Base-by-base conservation (phyloP, 331 rosid species). In the Malus hybrid region DNA sequence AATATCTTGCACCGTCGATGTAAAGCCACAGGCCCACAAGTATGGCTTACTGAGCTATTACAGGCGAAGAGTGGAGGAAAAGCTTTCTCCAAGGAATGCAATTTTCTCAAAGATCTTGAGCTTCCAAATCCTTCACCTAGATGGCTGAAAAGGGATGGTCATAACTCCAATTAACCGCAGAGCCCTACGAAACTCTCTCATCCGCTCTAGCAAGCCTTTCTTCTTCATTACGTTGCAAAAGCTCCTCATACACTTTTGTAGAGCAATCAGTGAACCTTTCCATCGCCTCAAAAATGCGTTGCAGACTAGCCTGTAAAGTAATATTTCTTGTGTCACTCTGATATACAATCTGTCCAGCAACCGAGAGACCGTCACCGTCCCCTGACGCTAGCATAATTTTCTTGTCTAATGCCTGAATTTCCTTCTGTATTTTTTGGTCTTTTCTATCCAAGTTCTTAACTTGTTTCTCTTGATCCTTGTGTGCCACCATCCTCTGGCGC, bases 241-340 rank as follows among this genome's bases (percentile, higher is more conserved):
- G 86, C 77, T 89, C 97, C 80, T 90, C 93, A 6, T 92, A 92
- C 62, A 85, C 88, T 83, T 61, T 87, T 73, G 76, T 82, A 42
- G 93, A 88, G 63, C 77, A 82, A 6, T 84, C 85, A 0, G 89
- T 87, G 82, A 95, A 95, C 81, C 83, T 95, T 84, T 95, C 98
- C 96, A 95, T 90, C 68, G 97, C 90, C 88, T 95, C 98, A 65
- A 95, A 92, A 79, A 92, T 88, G 34, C 86, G 84, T 81, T 85
- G 97, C 87, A 95, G 83, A 79, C 94, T 75, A 60, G 87, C 93
- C 70, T 90, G 94, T 61, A 95, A 82, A 67, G 86, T 86, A 73
- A 71, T 61, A 82, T 52, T 86, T 84, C 91, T 87, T 70, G 88
- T 84, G 77, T 88, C 93, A 66, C 89, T 84, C 63, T 78, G 96